Conservation (phyloP, 2,329 filamentous ascomycete genomes). For the Colletotrichum camelliae region DNA sequence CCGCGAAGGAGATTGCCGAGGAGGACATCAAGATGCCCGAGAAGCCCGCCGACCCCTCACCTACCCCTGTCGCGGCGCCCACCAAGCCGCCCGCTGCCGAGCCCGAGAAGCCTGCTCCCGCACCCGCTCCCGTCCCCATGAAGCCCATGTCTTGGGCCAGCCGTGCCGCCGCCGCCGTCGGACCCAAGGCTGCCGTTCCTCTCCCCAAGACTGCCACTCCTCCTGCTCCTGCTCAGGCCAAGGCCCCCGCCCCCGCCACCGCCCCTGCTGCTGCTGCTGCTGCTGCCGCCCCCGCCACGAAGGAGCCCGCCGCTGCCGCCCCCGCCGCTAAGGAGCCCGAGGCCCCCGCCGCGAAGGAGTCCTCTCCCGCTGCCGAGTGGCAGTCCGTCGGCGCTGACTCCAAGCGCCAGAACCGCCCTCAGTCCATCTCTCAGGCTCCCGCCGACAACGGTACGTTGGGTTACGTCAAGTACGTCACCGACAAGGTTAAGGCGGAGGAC, state of each 20-base stretch:
- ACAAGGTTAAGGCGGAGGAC: conserved; percentile 79
- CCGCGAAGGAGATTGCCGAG: conserved; percentile 56
- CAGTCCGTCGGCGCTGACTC: conserved; percentile 85
- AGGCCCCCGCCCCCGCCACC: conserved; percentile 53
- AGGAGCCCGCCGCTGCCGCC: conserved; percentile 40
- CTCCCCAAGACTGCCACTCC: conserved; percentile 63
- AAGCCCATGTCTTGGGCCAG: conserved; percentile 81
- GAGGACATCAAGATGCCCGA: conserved; percentile 64
- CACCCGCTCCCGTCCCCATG: conserved; percentile 55
- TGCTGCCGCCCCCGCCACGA: conserved; percentile 40
- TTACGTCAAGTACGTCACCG: conserved; percentile 95
- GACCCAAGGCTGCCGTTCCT: conserved; percentile 57
- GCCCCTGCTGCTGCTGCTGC: conserved; percentile 47
- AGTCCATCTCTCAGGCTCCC: conserved; percentile 64
- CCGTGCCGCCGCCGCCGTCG: conserved; percentile 63
- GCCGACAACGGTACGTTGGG: conserved; percentile 77
- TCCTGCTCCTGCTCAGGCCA: conserved; percentile 55
- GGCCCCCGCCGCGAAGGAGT: conserved; percentile 55
- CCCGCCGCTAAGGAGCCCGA: conserved; percentile 39
- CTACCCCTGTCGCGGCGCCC: conserved; percentile 56
- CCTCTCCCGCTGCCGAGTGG: conserved; percentile 70
- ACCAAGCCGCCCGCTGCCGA: conserved; percentile 47
- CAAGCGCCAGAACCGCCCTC: conserved; percentile 81
- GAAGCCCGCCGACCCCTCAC: conserved; percentile 69
- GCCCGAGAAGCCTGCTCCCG: conserved; percentile 44